Evolutionary conservation across 257 asterid genomes (phyloP).

Genomic region (Jacaranda copaia): DNA sequence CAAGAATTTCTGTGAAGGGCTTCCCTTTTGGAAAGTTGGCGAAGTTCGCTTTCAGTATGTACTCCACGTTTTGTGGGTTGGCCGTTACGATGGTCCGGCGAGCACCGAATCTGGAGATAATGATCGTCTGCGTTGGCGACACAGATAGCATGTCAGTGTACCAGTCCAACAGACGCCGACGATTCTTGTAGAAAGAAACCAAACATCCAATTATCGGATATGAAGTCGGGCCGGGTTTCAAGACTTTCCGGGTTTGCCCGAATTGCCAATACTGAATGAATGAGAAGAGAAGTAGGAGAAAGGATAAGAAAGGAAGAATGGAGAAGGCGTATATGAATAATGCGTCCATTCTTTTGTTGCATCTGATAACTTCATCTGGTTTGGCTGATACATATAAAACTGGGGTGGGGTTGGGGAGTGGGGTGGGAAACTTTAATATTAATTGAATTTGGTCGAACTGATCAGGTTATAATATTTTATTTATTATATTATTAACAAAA

Average conservation of each 20-base stretch:
- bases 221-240: conserved; percentile 45
- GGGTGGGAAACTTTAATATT: background rate
- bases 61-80: conserved; percentile 63
- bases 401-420: background rate
- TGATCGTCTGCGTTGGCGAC: conserved; percentile 60
- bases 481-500: no score
- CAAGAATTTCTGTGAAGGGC: conserved; percentile 59
- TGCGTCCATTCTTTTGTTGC: conserved; percentile 34
- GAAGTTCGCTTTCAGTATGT: conserved; percentile 60
- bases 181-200: conserved; percentile 66
- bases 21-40: conserved; percentile 63
- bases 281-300: conserved; percentile 37
- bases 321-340: conserved; percentile 29
- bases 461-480: background rate
- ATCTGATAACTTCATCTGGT: conserved; percentile 14
- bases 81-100: conserved; percentile 64
- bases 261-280: conserved; percentile 31
- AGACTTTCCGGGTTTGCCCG: conserved; percentile 19
- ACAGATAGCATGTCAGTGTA: conserved; percentile 65
- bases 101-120: conserved; percentile 57
- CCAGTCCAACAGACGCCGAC: conserved; percentile 66
- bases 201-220: conserved; percentile 66
- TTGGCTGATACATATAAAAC: conserved; percentile 11
- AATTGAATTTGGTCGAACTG: no score
- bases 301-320: conserved; percentile 27